Evolutionary conservation across 495 filamentous ascomycete species (phyloP), one percentile per base, ranked within the genome.

Genomic region (Podospora bellae-mahoneyi): DNA sequence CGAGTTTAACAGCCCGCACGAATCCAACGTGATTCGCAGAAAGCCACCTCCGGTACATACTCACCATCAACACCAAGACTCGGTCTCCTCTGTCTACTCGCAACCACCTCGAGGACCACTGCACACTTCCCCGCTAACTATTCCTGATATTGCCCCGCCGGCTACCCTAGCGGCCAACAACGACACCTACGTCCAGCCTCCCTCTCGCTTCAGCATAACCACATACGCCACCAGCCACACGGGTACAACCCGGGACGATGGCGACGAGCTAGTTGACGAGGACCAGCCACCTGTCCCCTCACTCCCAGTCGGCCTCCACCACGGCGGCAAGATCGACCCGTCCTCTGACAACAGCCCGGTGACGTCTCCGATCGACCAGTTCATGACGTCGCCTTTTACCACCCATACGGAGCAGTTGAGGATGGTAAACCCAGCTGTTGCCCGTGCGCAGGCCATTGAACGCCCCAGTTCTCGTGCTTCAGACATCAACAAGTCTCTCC

Each of bases 191-290:
- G 72, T 77, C 18, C 82, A 89, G 62, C 89, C 87, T 7, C 73
- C 76, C 0, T 93, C 90, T 64, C 90, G 90, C 55, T 92, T 92
- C 80, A 92, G 89, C 76, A 79, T 88, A 60, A 90, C 90, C 18
- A 92, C 91, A 3, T 89, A 90, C 73, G 86, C 87, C n/a, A 82
- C 86, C 3, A 83, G 82, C 19, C 82, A 80, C 39, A 82, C 81
- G 18, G 83, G 81, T 56, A 87, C 89, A 39, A 87, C 87, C 19
- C 82, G 83, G 10, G 84, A 84, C 20, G 85, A 84, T 34, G 75
- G 83, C 39, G 80, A 84, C 61, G 75, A 81, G 32, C 63, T 64
- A 28, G 26, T 67, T 56, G 62, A 74, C 64, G 58, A 69, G 16
- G 75, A 78, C 30, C 76, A 68, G 56, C 78, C 79, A 9, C 76